A percentile compares a stretch with the other conserved stretches of the same genome.
Evolutionary conservation across 192 early-diverging fungal genomes (phyloP).

Genomic region (Gigaspora rosea): DNA sequence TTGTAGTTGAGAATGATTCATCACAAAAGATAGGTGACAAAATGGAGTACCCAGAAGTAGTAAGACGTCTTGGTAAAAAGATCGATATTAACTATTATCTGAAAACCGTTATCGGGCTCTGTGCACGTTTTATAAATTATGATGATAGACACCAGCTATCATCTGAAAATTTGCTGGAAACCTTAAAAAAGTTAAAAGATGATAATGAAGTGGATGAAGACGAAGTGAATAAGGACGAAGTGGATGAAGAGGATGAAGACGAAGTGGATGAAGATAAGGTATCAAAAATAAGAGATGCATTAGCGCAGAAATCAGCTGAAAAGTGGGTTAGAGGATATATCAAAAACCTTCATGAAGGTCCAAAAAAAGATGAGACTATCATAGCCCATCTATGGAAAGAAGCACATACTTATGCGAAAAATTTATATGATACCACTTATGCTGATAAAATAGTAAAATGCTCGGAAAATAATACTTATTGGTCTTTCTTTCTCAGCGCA

Average conservation of each 20-base stretch:
- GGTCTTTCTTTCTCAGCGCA: background rate
- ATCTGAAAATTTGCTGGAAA: too few species aligned
- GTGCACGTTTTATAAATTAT: constrained; percentile 3
- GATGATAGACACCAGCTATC: background rate
- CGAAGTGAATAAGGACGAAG: too few species aligned
- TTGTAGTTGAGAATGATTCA: background rate
- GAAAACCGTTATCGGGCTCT: background rate
- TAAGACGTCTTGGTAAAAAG: background rate
- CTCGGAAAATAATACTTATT: background rate
- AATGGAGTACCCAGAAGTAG: constrained; percentile 3
- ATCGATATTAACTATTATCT: constrained; percentile 4
- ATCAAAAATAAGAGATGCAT: background rate
- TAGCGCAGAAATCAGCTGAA: constrained; percentile 16
- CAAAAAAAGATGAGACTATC: constrained; percentile 21
- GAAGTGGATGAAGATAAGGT: constrained; percentile 3
- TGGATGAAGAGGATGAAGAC: background rate
- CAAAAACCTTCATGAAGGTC: constrained; percentile 14
- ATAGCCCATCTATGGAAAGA: constrained; percentile 15
- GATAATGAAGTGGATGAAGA: too few species aligned
- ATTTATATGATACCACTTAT: constrained; percentile 3
- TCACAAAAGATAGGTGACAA: background rate
- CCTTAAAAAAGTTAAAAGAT: constrained; percentile 11
- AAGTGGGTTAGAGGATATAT: constrained; percentile 18
- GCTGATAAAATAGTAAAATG: background rate
- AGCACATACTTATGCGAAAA: background rate